Evolutionary conservation across 352 stramenopile species (phyloP).

Genomic region (Poterioochromonas sp.): DNA sequence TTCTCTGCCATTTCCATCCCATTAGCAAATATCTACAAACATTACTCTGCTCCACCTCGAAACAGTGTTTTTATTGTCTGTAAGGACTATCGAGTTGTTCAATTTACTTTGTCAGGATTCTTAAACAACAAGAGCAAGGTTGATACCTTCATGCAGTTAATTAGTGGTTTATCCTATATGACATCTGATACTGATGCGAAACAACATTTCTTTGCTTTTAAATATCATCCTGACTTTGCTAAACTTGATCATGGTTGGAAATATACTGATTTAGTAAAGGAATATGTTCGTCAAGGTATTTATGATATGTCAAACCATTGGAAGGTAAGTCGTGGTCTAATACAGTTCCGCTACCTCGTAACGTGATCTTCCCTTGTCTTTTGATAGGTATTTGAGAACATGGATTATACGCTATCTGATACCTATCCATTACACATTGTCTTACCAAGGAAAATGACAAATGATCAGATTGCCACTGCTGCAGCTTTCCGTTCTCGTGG

Average conservation of each 20-base stretch:
- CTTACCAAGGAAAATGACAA: constrained; percentile 11
- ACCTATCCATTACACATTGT: neutral
- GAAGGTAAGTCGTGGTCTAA: neutral
- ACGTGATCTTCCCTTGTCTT: neutral
- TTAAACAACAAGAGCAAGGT: neutral
- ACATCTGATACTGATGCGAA: neutral
- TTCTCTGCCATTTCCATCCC: constrained; percentile 10
- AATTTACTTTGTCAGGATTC: neutral
- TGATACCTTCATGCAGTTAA: neutral
- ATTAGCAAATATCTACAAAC: neutral
- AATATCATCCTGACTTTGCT: neutral
- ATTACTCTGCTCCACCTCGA: neutral
- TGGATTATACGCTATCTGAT: neutral
- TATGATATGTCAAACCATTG: neutral
- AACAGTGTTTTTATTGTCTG: neutral
- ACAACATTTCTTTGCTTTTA: neutral
- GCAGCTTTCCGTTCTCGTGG: neutral
- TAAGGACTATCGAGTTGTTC: constrained; percentile 16
- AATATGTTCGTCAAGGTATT: neutral
- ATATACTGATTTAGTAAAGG: neutral
- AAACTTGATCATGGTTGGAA: neutral
- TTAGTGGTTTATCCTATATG: neutral
- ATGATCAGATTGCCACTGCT: constrained; percentile 48
- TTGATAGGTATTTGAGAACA: neutral
- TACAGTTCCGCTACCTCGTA: neutral